A percentile compares a stretch with the other conserved stretches of the same genome.
Conservation (phyloP, 257 asterid species). For the Gentiana dahurica region DNA sequence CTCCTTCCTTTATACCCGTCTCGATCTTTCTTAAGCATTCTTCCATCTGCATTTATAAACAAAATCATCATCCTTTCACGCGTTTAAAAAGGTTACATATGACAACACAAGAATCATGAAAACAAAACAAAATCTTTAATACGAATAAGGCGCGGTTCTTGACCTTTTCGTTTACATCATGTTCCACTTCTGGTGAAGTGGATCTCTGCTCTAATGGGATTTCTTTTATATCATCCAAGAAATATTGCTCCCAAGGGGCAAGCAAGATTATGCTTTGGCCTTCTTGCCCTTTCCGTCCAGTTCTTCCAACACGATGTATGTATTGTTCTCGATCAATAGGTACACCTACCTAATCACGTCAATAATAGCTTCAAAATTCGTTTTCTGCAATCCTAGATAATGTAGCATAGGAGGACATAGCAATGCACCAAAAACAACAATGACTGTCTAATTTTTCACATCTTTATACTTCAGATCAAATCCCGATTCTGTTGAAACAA, state of each 20-base stretch:
- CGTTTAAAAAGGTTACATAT: not conserved
- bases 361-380: constrained; percentile 5
- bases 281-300: constrained; percentile 84
- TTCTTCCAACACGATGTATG: constrained; percentile 85
- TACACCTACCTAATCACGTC: constrained; percentile 52
- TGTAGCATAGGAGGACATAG: too few species aligned
- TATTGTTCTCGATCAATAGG: constrained; percentile 82
- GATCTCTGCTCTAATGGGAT: constrained; percentile 50
- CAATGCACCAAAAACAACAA: not conserved
- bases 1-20: constrained; percentile 64
- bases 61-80: not conserved
- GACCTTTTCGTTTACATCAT: constrained; percentile 47
- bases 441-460: not conserved
- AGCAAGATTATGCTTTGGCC: constrained; percentile 72
- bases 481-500: not conserved
- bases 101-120: not conserved
- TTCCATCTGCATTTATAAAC: constrained; percentile 37
- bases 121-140: not conserved
- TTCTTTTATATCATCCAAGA: constrained; percentile 69
- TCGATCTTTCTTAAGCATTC: constrained; percentile 54
- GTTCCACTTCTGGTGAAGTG: constrained; percentile 33
- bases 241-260: constrained; percentile 89
- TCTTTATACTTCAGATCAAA: not conserved
- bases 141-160: constrained; percentile 2
- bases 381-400: not conserved